Conservation (phyloP, 1,284 basidiomycete species). For the Quambalaria eucalypti region DNA sequence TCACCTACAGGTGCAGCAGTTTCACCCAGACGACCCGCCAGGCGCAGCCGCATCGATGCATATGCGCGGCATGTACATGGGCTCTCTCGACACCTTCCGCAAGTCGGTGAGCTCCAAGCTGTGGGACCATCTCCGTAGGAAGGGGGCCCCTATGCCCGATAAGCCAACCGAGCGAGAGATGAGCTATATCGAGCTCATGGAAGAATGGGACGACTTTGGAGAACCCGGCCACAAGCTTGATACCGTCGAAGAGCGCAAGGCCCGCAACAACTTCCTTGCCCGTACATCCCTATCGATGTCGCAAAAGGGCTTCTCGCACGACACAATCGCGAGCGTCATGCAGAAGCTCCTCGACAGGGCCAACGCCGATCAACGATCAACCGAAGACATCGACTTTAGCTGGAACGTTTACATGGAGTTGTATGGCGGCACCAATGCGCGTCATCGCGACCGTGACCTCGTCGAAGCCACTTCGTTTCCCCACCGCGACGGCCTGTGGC, state of each 20-base stretch:
- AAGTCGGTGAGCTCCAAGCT: constrained; percentile 5
- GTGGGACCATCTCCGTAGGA: constrained; percentile 6
- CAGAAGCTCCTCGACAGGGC: constrained; percentile 3
- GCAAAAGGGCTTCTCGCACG: constrained; percentile 2
- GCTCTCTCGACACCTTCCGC: not conserved
- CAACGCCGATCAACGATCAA: no score
- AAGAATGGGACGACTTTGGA: constrained; percentile 41
- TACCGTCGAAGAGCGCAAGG: constrained; percentile 22
- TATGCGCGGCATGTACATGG: constrained; percentile 25
- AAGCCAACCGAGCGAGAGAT: constrained; percentile 3
- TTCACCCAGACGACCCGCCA: constrained; percentile 4
- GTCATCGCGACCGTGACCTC: constrained; percentile 7
- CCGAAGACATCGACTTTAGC: constrained; percentile 13
- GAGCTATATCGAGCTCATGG: constrained; percentile 23
- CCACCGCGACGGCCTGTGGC: constrained; percentile 34
- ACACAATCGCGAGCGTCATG: constrained; percentile 9
- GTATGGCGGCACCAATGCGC: constrained; percentile 22
- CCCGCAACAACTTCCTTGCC: constrained; percentile 36
- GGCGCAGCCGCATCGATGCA: constrained; percentile 11
- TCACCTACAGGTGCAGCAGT: constrained; percentile 24
- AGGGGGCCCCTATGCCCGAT: constrained; percentile 16
- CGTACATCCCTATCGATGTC: constrained; percentile 26
- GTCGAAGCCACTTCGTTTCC: constrained; percentile 19
- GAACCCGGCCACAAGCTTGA: constrained; percentile 28
- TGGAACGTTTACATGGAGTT: constrained; percentile 43